Conservation (phyloP, 139 green algal genomes). For the Auxenochlorella pyrenoidosa region DNA sequence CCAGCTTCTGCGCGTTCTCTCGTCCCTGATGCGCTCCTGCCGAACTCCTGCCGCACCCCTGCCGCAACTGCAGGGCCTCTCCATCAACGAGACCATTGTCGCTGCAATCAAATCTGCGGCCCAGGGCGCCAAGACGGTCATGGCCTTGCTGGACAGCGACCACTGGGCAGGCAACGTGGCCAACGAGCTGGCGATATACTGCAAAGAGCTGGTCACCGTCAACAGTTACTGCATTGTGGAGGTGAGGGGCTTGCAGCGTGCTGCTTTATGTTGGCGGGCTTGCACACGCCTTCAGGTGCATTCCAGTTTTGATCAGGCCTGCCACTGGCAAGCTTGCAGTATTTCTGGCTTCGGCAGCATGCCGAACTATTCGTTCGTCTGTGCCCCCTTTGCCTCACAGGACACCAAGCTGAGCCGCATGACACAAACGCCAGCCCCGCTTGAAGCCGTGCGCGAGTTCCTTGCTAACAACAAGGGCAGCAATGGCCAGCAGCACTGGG, state of each 20-base stretch:
- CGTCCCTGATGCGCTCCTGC: too few species aligned
- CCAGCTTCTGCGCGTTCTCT: too few species aligned
- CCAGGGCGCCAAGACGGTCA: conserved; percentile 15
- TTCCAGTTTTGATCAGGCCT: too few species aligned
- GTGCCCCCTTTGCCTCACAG: too few species aligned
- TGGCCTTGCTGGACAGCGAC: conserved; percentile 58
- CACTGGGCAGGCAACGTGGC: conserved; percentile 49
- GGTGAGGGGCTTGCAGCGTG: too few species aligned
- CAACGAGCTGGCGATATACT: conserved; percentile 46
- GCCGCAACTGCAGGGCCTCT: background rate
- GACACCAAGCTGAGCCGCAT: conserved; percentile 60
- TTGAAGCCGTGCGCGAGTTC: background rate
- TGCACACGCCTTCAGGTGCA: too few species aligned
- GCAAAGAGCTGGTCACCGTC: conserved; percentile 41
- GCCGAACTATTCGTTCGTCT: too few species aligned
- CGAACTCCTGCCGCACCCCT: too few species aligned
- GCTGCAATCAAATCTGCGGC: background rate
- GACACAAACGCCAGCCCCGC: background rate
- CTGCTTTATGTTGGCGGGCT: too few species aligned
- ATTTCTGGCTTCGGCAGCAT: too few species aligned
- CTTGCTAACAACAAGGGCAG: background rate
- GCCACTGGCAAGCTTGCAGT: too few species aligned
- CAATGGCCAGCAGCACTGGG: conserved; percentile 14
- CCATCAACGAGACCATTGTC: background rate
- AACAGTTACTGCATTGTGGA: conserved; percentile 57